Evolutionary conservation across 345 rosid genomes (phyloP).

Genomic region (Euphorbia lathyris): DNA sequence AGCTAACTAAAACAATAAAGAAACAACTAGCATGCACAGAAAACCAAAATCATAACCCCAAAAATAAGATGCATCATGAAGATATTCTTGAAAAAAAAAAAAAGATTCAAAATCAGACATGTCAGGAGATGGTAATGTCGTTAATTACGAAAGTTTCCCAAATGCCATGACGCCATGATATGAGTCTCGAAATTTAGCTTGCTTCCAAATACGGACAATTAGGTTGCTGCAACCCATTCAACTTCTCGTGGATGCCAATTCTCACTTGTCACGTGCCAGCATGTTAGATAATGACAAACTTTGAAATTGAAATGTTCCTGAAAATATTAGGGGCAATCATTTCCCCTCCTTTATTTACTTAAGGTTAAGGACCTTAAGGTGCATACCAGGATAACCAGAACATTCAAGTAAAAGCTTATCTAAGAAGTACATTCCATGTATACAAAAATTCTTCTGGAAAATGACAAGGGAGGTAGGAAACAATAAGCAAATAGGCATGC

Average conservation of each 20-base stretch:
- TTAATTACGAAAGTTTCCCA: too few species aligned
- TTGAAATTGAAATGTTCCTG: background rate
- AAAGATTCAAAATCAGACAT: background rate
- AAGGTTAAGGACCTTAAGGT: constrained; percentile 11
- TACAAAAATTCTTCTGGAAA: background rate
- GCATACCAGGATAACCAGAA: background rate
- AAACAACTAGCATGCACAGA: background rate
- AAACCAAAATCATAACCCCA: background rate
- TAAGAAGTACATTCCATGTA: background rate
- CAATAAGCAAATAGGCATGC: background rate
- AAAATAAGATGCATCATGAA: background rate
- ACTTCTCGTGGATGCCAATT: background rate
- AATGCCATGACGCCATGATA: too few species aligned
- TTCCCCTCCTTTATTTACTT: background rate
- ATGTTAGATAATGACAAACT: too few species aligned
- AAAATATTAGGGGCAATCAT: background rate
- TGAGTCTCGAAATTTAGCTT: too few species aligned
- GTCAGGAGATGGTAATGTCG: background rate
- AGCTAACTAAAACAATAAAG: background rate
- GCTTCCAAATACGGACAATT: background rate
- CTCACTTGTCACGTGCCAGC: background rate
- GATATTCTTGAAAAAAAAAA: background rate
- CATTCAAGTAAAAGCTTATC: background rate
- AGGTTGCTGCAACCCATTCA: background rate
- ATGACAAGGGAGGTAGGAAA: background rate